phyloP scores from a whole-genome alignment of 768 basidiomycete genomes.

The Brasilioporus rufonigricans region DNA sequence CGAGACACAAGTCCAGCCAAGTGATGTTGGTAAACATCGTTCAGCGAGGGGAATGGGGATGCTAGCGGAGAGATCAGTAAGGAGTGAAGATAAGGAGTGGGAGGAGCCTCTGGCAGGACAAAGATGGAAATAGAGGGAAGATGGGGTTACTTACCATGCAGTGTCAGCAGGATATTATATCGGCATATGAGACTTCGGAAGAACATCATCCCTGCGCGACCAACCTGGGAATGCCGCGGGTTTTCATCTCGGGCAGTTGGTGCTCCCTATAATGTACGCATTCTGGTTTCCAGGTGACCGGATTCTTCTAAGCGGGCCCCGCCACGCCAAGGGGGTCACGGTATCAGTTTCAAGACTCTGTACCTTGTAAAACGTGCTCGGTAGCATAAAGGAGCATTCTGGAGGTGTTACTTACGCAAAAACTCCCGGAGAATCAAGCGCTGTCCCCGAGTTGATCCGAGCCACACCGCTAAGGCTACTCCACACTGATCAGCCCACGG shows the following conservation, averaged over 20 bases:
- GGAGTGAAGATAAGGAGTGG: slow-evolving; percentile 14
- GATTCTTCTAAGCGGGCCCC: slow-evolving; percentile 3
- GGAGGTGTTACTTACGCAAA: not conserved
- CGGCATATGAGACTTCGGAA: slow-evolving; percentile 13
- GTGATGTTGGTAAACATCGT: slow-evolving; percentile 27
- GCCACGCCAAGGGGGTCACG: not conserved
- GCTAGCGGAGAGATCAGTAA: not conserved
- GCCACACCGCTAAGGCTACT: not conserved
- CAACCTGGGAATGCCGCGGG: slow-evolving; percentile 27
- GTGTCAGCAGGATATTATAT: slow-evolving; percentile 17
- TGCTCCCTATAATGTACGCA: not conserved
- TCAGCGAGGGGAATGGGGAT: not conserved
- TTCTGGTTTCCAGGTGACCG: slow-evolving; percentile 4
- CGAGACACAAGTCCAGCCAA: slow-evolving; percentile 33
- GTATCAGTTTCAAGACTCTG: not conserved
- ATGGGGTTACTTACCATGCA: not conserved
- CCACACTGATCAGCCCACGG: not conserved
- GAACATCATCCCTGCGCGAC: not conserved
- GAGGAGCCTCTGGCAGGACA: not conserved
- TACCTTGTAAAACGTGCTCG: not conserved
- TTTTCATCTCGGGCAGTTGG: slow-evolving; percentile 7
- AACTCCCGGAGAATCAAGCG: too few relatives aligned
- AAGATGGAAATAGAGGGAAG: slow-evolving; percentile 1
- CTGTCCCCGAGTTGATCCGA: not conserved
- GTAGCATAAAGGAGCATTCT: not conserved